Evolutionary conservation across 345 rosid species (phyloP), one percentile per base, ranked within the genome.

Genomic region (Acer campestre): DNA sequence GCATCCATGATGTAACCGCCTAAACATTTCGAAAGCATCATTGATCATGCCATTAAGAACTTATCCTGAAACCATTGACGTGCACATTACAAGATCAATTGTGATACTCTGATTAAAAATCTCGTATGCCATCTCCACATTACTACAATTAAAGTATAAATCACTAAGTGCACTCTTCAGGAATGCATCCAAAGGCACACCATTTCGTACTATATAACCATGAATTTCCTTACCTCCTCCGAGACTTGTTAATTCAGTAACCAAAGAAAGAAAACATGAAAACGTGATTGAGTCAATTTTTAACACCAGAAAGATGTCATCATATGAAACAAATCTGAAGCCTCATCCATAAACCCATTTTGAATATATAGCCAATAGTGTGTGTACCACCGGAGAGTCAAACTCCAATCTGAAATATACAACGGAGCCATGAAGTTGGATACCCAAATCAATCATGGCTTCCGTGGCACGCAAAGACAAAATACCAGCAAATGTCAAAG

Each of bases 221-320:
- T 91, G 97, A 74, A 91, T 88, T 77, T 90, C 88, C 83, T 85
- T 88, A 25, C 25, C 25, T 25, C 25, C 1, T 25, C 25, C 1
- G 25, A 74, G 81, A 83, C 79, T 79, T 10, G 79, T 85, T 40
- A 75, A 77, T 73, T 83, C 89, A 61, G 87, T 69, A 67, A 91
- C 77, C 14, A 91, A 88, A 46, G 97, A 94, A 74, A 94, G 94
- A 76, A 94, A 87, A 81, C 97, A 87, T 71, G 92, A 85, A 77
- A 94, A 90, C 0, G 97, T 91, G 49, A 90, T 2, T 3, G 91
- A 77, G 72, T 94, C 91, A 6, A 94, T 97, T 72, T 82, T 88
- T 2, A 23, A 85, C 80, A 80, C 85, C 86, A 38, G 81, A 79
- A 77, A 29, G 80, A 82, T n/a, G 90, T 65, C 97, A 94, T 90